Base-by-base conservation (phyloP, 1,284 basidiomycete genomes). In the Phellopilus nigrolimitatus region DNA sequence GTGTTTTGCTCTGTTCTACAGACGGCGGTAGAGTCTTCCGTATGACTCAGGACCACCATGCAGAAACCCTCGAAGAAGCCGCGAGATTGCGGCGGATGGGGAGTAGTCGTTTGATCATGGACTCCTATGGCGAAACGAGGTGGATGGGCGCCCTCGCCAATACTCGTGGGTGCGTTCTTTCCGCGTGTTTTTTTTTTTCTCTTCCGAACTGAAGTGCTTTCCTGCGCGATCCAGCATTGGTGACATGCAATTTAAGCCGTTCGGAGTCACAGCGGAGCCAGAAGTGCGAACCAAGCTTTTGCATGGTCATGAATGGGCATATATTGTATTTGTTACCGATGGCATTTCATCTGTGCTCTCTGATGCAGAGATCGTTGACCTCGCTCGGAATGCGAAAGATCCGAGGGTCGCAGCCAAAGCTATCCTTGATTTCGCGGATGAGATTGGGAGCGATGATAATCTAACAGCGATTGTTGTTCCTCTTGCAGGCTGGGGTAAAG, bases 111-210 rank as follows among this genome's bases (percentile, higher is more conserved):
- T 70, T 97, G 24, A 88, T 97, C 41, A 91, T 91, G 3, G 95
- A 99, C 66, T 94, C 91, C 3, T 99, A 94, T 63, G 95, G 97
- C 28, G 95, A 99, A 73, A 83, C 86, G 37, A 75, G 93, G 85
- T 98, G 94, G 93, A 97, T 97, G 87, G 95, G 95, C 6, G 91
- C 86, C 1, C 73, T 99, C 17, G 91, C 88, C 39, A 99, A 98
- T 61, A 98, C 97, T 7, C 74, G 95, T 65, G 88, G 90, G 80
- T 91, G 56, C 60, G 76, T 67, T 4, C 15, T 27, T 8, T 27
- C 30, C 34, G 3, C n/a, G n/a, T n/a, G n/a, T n/a, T n/a, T n/a
- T n/a, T n/a, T n/a, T n/a, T n/a, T n/a, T n/a, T n/a, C n/a, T n/a
- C n/a, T n/a, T n/a, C n/a, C n/a, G n/a, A n/a, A n/a, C n/a, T n/a